Evolutionary conservation across 2,329 filamentous ascomycete genomes (phyloP).

Genomic region (Talaromyces sp.): DNA sequence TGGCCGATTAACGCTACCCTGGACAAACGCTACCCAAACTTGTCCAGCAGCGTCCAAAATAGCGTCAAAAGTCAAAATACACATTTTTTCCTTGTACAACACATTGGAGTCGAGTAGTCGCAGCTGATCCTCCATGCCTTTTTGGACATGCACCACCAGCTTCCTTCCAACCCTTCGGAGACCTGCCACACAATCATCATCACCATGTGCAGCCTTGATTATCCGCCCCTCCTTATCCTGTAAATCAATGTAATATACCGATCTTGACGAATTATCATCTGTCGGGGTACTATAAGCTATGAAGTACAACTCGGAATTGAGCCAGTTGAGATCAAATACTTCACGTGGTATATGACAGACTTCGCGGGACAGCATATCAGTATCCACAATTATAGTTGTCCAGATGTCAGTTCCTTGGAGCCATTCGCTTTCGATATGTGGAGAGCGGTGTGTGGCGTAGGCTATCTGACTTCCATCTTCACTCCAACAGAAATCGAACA

Average conservation of each 20-base stretch:
- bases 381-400: background rate
- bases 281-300: constrained; percentile 5
- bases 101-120: constrained; percentile 5
- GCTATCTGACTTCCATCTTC: constrained; percentile 11
- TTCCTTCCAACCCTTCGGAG: constrained; percentile 2
- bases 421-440: constrained; percentile 3
- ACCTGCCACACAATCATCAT: constrained; percentile 5
- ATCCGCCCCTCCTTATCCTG: background rate
- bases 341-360: constrained; percentile 10
- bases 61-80: constrained; percentile 11
- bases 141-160: constrained; percentile 4
- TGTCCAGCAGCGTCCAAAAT: background rate
- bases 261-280: background rate
- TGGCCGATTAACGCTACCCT: constrained; percentile 11
- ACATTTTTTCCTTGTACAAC: constrained; percentile 2
- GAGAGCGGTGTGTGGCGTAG: constrained; percentile 8
- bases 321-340: background rate
- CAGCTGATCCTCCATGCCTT: constrained; percentile 14
- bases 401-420: constrained; percentile 7
- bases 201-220: constrained; percentile 8
- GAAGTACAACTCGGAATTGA: constrained; percentile 2
- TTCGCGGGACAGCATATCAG: background rate
- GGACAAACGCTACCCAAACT: background rate
- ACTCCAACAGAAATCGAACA: constrained; percentile 15
- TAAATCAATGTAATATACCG: constrained; percentile 3